Percentiles rank a stretch among this genome's conserved stretches.
Conservation (phyloP, 2,329 filamentous ascomycete genomes). For the Zymoseptoria brevis region DNA sequence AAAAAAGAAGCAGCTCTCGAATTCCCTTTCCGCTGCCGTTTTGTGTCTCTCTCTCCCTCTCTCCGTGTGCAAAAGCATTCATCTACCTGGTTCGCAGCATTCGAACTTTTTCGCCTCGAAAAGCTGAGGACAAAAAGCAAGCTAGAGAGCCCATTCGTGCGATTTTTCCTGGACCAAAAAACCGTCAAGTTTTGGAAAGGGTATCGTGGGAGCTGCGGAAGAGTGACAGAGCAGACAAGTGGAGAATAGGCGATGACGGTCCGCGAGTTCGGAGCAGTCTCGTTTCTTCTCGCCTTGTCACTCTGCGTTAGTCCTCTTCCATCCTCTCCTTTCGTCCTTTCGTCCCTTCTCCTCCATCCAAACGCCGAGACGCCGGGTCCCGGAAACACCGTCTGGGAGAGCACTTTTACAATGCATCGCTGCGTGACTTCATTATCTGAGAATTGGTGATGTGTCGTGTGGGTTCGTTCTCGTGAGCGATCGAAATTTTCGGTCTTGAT, state of each 20-base stretch:
- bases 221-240: not conserved
- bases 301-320: not conserved
- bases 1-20: not conserved
- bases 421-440: constrained; percentile 33
- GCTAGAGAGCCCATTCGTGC: constrained; percentile 5
- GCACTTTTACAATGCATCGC: constrained; percentile 24
- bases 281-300: not conserved
- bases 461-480: not conserved
- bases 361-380: constrained; percentile 22
- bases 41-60: not conserved
- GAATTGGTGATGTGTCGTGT: not conserved
- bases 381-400: constrained; percentile 20
- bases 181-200: not conserved
- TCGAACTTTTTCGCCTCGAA: too few species aligned
- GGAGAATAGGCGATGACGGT: not conserved
- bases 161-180: constrained; percentile 5
- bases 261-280: not conserved
- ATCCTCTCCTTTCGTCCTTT: constrained; percentile 1
- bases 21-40: not conserved
- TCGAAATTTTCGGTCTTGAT: constrained; percentile 3
- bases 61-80: not conserved
- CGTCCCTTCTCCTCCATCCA: constrained; percentile 4
- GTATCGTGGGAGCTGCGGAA: not conserved
- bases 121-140: not conserved
- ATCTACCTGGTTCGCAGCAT: not conserved